Percentiles rank a stretch among this genome's conserved stretches.
These are phyloP conservation scores for Pleurotus giganteus DNA, from an alignment of 768 basidiomycete genomes.

Conservation along the genomic window DNA sequence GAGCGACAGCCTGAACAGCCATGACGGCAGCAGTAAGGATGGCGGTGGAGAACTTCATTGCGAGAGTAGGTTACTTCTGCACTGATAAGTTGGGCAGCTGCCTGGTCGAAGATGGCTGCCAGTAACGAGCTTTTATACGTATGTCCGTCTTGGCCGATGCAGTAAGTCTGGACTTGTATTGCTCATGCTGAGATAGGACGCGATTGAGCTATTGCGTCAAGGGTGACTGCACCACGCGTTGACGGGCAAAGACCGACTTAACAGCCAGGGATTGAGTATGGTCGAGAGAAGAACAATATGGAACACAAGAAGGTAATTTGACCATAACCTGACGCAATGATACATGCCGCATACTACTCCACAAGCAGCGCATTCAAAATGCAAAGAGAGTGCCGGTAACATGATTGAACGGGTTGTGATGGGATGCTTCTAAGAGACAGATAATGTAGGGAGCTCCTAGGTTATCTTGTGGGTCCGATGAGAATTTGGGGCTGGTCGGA, in stretches of 20 bases:
- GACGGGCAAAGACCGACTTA: not conserved
- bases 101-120: not conserved
- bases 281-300: no score
- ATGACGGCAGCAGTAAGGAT: conserved; percentile 5
- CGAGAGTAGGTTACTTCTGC: conserved; percentile 1
- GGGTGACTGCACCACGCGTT: not conserved
- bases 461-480: no score
- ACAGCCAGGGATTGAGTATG: no score
- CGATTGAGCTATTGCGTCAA: not conserved
- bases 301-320: no score
- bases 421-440: no score
- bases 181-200: not conserved
- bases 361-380: no score
- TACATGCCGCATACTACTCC: no score
- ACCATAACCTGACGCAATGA: no score
- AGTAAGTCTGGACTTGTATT: not conserved
- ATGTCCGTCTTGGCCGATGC: not conserved
- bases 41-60: conserved; percentile 9
- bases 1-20: conserved; percentile 6
- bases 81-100: not conserved
- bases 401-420: no score
- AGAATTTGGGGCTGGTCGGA: no score
- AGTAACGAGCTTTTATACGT: not conserved
- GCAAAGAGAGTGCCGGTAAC: no score
- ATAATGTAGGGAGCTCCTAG: no score